Percentiles rank a stretch among this genome's conserved stretches.
Conservation (phyloP, 306 rosid species). For the Comarum palustre region DNA sequence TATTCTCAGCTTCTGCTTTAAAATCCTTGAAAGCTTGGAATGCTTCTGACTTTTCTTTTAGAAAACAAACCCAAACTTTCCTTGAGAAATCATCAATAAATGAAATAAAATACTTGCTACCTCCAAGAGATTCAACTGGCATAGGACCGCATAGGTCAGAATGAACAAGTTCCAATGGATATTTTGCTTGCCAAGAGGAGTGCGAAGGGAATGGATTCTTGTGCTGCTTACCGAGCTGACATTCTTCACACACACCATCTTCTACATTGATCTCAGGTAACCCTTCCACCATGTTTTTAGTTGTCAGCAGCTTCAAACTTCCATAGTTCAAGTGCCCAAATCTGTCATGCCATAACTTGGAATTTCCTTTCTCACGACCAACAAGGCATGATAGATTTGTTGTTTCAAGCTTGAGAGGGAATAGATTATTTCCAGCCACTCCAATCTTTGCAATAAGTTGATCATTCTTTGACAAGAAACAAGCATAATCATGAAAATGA, state of each 20-base stretch:
- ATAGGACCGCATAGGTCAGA: not conserved
- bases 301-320: slow-evolving; percentile 5
- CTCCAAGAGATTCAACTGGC: not conserved
- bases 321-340: slow-evolving; percentile 11
- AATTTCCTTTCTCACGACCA: too few species aligned
- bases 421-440: not conserved
- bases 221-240: slow-evolving; percentile 11
- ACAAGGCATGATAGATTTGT: too few species aligned
- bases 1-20: not conserved
- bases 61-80: too few species aligned
- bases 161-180: not conserved
- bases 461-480: too few species aligned
- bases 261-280: not conserved
- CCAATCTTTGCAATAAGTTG: not conserved
- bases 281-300: not conserved
- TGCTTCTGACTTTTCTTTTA: slow-evolving; percentile 7
- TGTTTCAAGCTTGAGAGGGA: not conserved
- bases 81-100: too few species aligned
- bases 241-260: not conserved
- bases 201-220: not conserved
- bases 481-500: too few species aligned
- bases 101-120: not conserved
- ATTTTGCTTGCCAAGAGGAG: not conserved
- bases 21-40: slow-evolving; percentile 4
- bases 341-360: not conserved